phyloP scores from a whole-genome alignment of 257 asterid genomes.

The Mitragyna speciosa region DNA sequence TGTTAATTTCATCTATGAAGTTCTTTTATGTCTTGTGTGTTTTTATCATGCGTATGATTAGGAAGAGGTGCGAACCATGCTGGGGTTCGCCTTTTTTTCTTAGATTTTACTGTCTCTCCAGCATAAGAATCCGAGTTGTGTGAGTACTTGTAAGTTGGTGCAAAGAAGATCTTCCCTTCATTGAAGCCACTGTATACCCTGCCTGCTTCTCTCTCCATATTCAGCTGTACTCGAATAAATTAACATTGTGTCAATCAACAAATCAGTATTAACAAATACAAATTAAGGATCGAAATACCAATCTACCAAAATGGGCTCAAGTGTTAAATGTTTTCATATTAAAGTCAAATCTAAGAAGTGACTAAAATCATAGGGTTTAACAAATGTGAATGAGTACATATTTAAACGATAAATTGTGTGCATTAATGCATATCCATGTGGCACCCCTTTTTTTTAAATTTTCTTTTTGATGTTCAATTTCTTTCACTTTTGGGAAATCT shows the following conservation, averaged over 20 bases:
- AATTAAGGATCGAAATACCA: too few species aligned
- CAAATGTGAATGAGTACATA: too few species aligned
- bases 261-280: not conserved
- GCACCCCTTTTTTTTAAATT: too few species aligned
- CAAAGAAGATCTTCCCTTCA: conserved; percentile 78
- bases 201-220: conserved; percentile 70
- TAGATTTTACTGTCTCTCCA: conserved; percentile 71
- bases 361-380: too few species aligned
- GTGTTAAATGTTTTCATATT: too few species aligned
- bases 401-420: too few species aligned
- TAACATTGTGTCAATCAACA: not conserved
- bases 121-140: conserved; percentile 80
- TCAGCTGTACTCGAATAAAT: conserved; percentile 45
- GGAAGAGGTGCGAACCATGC: conserved; percentile 57
- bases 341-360: too few species aligned
- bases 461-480: too few species aligned
- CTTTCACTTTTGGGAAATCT: not conserved
- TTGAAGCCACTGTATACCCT: conserved; percentile 84
- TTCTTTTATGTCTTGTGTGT: not conserved
- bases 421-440: too few species aligned
- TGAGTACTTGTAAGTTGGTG: conserved; percentile 89
- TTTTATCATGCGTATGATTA: too few species aligned
- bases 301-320: too few species aligned
- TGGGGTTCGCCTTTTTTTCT: conserved; percentile 87
- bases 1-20: not conserved